Percentiles rank a stretch among this genome's conserved stretches.
phyloP scores from a whole-genome alignment of 306 rosid species.

The Lithocarpus polystachyus region DNA sequence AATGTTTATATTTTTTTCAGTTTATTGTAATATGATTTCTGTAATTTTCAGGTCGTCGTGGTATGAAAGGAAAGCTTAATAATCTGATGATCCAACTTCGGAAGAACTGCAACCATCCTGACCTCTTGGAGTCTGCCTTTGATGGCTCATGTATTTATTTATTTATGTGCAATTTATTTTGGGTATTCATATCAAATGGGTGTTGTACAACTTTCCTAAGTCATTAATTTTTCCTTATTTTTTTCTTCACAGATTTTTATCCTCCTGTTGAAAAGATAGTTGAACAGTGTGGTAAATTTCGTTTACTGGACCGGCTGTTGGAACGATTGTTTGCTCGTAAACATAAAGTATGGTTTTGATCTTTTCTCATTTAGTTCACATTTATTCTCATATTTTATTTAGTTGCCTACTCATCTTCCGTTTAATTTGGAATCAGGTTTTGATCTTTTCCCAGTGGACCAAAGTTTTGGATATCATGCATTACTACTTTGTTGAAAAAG shows the following conservation, averaged over 20 bases:
- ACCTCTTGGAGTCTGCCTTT: conserved; percentile 62
- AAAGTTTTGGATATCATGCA: conserved; percentile 83
- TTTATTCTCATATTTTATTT: conserved; percentile 12
- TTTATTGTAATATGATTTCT: neutral
- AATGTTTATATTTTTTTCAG: neutral
- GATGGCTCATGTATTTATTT: conserved; percentile 59
- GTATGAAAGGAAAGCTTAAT: conserved; percentile 31
- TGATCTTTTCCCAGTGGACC: conserved; percentile 90
- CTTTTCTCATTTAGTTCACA: neutral
- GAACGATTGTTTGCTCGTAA: conserved; percentile 51
- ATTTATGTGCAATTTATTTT: neutral
- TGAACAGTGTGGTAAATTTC: conserved; percentile 86
- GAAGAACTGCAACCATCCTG: conserved; percentile 96
- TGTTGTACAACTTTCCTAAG: conserved; percentile 14
- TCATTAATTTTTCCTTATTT: conserved; percentile 14
- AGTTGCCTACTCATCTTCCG: conserved; percentile 18
- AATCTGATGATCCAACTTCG: conserved; percentile 83
- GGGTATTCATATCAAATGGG: conserved; percentile 10
- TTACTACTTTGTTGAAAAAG: conserved; percentile 88
- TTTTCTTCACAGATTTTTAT: conserved; percentile 40
- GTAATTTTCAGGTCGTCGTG: conserved; percentile 43
- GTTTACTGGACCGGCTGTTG: conserved; percentile 75
- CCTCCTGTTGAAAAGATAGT: conserved; percentile 82
- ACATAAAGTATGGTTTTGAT: conserved; percentile 59
- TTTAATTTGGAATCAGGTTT: conserved; percentile 57